A percentile compares a stretch with the other conserved stretches of the same genome.
These are phyloP conservation scores for Penicillium sp. DNA, from an alignment of 2,329 filamentous ascomycete species.

Conservation along the genomic window DNA sequence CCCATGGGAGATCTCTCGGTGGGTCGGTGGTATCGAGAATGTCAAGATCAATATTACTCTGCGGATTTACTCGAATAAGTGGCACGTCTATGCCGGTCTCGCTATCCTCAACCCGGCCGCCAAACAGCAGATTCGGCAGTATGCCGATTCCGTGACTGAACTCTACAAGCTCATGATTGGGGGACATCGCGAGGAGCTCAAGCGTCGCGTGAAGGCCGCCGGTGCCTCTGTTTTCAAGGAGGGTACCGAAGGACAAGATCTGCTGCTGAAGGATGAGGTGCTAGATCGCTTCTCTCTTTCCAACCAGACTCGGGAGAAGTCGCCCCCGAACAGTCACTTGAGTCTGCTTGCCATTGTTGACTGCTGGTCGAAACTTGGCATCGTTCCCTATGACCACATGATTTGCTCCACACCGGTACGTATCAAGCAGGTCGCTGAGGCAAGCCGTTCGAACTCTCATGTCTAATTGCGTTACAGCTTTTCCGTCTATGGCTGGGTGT, in stretches of 20 bases:
- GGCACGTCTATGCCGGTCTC: constrained; percentile 98
- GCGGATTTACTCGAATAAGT: constrained; percentile 97
- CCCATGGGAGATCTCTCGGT: constrained; percentile 94
- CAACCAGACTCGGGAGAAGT: constrained; percentile 63
- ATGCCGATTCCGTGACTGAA: constrained; percentile 87
- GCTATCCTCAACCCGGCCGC: constrained; percentile 96
- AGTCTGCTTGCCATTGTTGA: constrained; percentile 95
- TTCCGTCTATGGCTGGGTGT: constrained; percentile 97
- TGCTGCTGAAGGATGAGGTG: constrained; percentile 76
- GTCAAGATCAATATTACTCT: constrained; percentile 98
- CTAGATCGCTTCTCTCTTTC: constrained; percentile 88
- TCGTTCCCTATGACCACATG: constrained; percentile 99
- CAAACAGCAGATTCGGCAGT: constrained; percentile 89
- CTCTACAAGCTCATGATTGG: constrained; percentile 97
- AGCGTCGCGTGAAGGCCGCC: constrained; percentile 73
- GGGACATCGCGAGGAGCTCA: constrained; percentile 74
- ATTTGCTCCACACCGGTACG: constrained; percentile 89
- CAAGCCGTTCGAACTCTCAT: neutral
- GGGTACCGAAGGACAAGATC: constrained; percentile 56
- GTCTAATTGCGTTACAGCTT: constrained; percentile 50
- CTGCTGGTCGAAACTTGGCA: constrained; percentile 92
- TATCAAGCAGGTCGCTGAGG: neutral
- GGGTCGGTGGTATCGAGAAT: constrained; percentile 96
- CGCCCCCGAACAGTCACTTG: constrained; percentile 85
- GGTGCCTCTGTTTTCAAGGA: constrained; percentile 69